Evolutionary conservation across 2,329 filamentous ascomycete genomes (phyloP), one percentile per base, ranked within the genome.

Genomic region (Fusarium sororula): DNA sequence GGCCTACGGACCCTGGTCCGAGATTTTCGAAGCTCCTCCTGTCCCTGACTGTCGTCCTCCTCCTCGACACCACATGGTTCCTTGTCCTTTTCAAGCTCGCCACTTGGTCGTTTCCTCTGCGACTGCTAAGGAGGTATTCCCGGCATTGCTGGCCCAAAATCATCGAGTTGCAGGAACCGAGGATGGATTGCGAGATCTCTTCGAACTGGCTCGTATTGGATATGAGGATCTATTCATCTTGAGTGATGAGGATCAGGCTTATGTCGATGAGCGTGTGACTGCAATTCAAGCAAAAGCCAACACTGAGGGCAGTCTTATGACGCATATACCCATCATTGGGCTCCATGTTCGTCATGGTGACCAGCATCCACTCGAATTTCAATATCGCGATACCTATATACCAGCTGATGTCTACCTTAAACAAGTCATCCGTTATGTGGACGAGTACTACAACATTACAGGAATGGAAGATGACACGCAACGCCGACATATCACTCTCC

Each of bases 311-410:
- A 73, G 63, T 9, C 66, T 86, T 8, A 66, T 81, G 89, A 38
- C 68, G 73, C 66, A 61, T 59, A 70, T 79, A 75, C 50, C 82
- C 30, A 74, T 85, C 28, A 85, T 97, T 44, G 94, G 93, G 28
- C 82, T 96, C 57, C 95, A 97, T 75, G 89, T 97, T 66, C 92
- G 94, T 18, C 92, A 91, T 63, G 94, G 94, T 35, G 94, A 97
- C 80, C 86, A 90, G 14, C 93, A 94, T 75, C 94, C 94, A 0
- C 86, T 90, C 65, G 93, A 96, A 80, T 92, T 88, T 77, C 92
- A 95, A 80, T 96, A 95, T 82, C 88, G 89, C 50, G 88, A 91
- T 62, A 92, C 93, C 37, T 97, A 97, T 79, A 90, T 97, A 24
- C 95, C 95, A 1, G 85, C 94, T 0, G 88, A 92, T 60, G 83